phyloP scores from a whole-genome alignment of 2,329 filamentous ascomycete genomes.

The Pseudogymnoascus sp. region DNA sequence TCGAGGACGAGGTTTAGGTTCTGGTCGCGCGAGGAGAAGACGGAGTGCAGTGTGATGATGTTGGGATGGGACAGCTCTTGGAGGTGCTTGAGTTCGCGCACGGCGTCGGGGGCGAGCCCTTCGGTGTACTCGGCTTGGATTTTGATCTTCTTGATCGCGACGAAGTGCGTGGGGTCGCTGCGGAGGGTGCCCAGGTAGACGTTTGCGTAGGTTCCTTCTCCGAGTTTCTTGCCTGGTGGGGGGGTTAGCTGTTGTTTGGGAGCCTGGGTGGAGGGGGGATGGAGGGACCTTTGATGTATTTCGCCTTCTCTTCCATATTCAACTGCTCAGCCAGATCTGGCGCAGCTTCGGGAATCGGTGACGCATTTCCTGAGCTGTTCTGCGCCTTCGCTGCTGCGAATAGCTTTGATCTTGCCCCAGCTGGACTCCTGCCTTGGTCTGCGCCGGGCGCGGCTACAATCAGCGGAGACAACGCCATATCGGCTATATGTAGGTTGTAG shows the following conservation, averaged over 20 bases:
- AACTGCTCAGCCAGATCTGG: conserved; percentile 67
- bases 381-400: not conserved
- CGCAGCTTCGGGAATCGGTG: not conserved
- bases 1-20: conserved; percentile 95
- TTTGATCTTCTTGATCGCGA: conserved; percentile 94
- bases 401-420: not conserved
- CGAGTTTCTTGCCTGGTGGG: conserved; percentile 68
- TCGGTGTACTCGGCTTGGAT: conserved; percentile 78
- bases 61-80: conserved; percentile 93
- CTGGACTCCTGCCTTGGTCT: not conserved
- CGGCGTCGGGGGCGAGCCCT: conserved; percentile 86
- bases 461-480: not conserved
- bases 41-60: conserved; percentile 84
- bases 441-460: not conserved
- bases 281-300: conserved; percentile 71
- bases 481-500: not conserved
- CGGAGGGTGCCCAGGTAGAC: conserved; percentile 83
- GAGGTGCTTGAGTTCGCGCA: conserved; percentile 91
- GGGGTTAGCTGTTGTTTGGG: conserved; percentile 9
- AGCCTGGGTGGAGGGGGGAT: conserved; percentile 10
- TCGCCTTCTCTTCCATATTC: conserved; percentile 72
- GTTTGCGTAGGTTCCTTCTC: conserved; percentile 93
- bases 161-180: conserved; percentile 59
- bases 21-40: conserved; percentile 93
- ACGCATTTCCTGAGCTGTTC: not conserved